phyloP scores from a whole-genome alignment of 208 protist genomes.

The Trypanosoma scelopori region DNA sequence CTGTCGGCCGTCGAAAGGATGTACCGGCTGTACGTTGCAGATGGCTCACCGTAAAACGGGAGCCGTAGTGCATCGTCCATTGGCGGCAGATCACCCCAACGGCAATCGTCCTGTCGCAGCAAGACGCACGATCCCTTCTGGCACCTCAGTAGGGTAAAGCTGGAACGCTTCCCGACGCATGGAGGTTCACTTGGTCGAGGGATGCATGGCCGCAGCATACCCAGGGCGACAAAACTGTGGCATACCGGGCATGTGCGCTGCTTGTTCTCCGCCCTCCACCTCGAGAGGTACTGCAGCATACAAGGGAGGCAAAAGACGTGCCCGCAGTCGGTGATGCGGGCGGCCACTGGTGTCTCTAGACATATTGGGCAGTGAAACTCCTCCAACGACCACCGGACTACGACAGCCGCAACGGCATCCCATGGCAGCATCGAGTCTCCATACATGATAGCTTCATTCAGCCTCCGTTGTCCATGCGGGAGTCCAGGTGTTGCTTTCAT shows the following conservation, averaged over 20 bases:
- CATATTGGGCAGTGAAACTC: constrained; percentile 88
- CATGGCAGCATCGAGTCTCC: constrained; percentile 69
- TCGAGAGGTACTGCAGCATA: constrained; percentile 67
- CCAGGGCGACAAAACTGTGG: constrained; percentile 42
- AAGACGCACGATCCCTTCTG: constrained; percentile 59
- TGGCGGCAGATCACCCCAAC: not conserved
- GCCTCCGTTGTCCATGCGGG: constrained; percentile 55
- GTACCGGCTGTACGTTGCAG: constrained; percentile 65
- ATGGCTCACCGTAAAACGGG: constrained; percentile 50
- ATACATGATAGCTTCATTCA: constrained; percentile 57
- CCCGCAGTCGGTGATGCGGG: constrained; percentile 86
- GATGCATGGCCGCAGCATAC: constrained; percentile 64
- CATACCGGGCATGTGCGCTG: constrained; percentile 80
- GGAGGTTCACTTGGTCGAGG: constrained; percentile 42
- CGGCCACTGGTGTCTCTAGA: constrained; percentile 59
- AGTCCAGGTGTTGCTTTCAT: constrained; percentile 25
- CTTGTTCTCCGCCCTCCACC: constrained; percentile 39
- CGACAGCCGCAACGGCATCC: constrained; percentile 78
- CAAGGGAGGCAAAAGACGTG: constrained; percentile 84
- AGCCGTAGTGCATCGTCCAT: constrained; percentile 31
- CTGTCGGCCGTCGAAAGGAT: constrained; percentile 53
- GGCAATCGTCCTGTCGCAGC: constrained; percentile 66
- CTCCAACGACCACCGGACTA: constrained; percentile 63
- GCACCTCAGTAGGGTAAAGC: constrained; percentile 72
- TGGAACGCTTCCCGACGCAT: constrained; percentile 26